phyloP scores from a whole-genome alignment of 371 early-diverging fungal species.

The Lichtheimia ramosa region DNA sequence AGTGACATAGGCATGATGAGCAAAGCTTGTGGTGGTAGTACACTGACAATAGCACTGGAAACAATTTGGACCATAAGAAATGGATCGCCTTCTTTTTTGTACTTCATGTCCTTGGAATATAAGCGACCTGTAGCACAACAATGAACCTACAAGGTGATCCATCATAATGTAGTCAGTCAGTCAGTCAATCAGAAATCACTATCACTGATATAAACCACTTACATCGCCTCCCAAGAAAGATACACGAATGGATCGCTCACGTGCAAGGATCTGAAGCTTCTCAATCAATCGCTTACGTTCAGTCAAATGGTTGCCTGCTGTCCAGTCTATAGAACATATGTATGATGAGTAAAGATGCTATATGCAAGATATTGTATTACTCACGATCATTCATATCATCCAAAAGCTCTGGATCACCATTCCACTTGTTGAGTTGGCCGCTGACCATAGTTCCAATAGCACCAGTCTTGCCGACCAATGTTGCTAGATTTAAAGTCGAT shows the following conservation, averaged over 20 bases:
- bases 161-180: not conserved
- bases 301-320: slow-evolving; percentile 63
- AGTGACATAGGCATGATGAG: slow-evolving; percentile 28
- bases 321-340: slow-evolving; percentile 70
- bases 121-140: slow-evolving; percentile 74
- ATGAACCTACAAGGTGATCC: slow-evolving; percentile 40
- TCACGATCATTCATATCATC: slow-evolving; percentile 81
- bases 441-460: slow-evolving; percentile 33
- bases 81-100: slow-evolving; percentile 58
- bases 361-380: no score
- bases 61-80: slow-evolving; percentile 75
- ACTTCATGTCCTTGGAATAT: slow-evolving; percentile 46
- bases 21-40: slow-evolving; percentile 42
- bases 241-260: slow-evolving; percentile 63
- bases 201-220: not conserved
- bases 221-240: slow-evolving; percentile 83
- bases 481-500: slow-evolving; percentile 32
- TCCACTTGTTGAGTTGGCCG: slow-evolving; percentile 54
- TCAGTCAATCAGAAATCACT: not conserved
- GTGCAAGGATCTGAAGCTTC: slow-evolving; percentile 66
- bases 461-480: slow-evolving; percentile 34
- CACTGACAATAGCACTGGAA: slow-evolving; percentile 77
- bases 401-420: slow-evolving; percentile 81
- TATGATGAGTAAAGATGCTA: no score
- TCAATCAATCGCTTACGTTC: slow-evolving; percentile 71